Percentiles rank a stretch among this genome's conserved stretches.
Conservation (phyloP, 2,329 filamentous ascomycete genomes). For the Aspergillus sp. region DNA sequence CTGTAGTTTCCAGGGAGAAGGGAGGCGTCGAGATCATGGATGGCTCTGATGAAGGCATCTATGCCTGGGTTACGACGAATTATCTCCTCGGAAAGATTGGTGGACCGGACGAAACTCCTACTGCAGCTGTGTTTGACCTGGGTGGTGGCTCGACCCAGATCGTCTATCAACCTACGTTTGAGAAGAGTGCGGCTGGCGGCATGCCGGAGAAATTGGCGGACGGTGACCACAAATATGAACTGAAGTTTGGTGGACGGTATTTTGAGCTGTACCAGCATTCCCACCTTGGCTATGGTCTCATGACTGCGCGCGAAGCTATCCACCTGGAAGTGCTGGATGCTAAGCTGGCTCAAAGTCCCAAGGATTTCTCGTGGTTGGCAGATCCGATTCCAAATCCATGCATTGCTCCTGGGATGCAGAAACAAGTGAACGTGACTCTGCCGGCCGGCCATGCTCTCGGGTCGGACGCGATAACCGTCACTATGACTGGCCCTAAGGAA, state of each 20-base stretch:
- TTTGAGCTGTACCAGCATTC: constrained; percentile 97
- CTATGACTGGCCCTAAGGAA: constrained; percentile 74
- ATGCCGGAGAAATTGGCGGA: constrained; percentile 77
- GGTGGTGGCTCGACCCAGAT: constrained; percentile 97
- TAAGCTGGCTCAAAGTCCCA: constrained; percentile 54
- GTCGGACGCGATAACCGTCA: constrained; percentile 57
- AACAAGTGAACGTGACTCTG: constrained; percentile 63
- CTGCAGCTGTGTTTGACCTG: constrained; percentile 90
- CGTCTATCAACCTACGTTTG: constrained; percentile 94
- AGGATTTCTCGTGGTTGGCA: constrained; percentile 57
- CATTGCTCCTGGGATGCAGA: constrained; percentile 69
- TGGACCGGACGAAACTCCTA: constrained; percentile 77
- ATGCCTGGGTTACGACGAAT: constrained; percentile 98
- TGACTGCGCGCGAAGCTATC: constrained; percentile 83
- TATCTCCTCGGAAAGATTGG: constrained; percentile 98
- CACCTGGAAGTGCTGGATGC: constrained; percentile 67
- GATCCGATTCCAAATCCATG: constrained; percentile 73
- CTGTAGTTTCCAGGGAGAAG: constrained; percentile 75
- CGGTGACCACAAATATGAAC: constrained; percentile 91
- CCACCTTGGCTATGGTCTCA: constrained; percentile 91
- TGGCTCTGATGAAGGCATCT: constrained; percentile 91
- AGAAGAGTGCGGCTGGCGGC: constrained; percentile 59
- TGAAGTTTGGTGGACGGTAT: constrained; percentile 79
- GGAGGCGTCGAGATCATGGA: constrained; percentile 95
- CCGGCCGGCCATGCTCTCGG: constrained; percentile 58